A percentile compares a stretch with the other conserved stretches of the same genome.
These are phyloP conservation scores for Cinnamomum chago DNA, from an alignment of 164 flowering plant species.

Conservation along the genomic window DNA sequence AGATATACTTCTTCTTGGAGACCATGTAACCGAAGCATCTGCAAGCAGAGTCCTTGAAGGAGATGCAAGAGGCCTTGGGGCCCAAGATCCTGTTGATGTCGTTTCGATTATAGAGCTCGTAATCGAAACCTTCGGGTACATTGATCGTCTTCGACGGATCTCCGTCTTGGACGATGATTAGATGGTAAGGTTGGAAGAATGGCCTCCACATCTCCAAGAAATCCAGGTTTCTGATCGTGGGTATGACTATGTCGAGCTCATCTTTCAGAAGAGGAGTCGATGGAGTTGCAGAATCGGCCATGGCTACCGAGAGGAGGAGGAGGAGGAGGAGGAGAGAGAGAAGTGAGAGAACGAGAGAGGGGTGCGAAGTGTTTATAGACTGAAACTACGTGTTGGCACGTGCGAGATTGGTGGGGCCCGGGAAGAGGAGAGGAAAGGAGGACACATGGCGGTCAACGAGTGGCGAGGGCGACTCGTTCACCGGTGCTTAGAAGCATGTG, in stretches of 20 bases:
- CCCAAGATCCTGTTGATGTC: conserved; percentile 73
- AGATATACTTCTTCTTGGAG: conserved; percentile 89
- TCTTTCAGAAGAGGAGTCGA: conserved; percentile 55
- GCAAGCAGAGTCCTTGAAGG: conserved; percentile 91
- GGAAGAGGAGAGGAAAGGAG: background rate
- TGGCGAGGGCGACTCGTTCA: conserved; percentile 13
- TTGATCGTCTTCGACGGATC: conserved; percentile 60
- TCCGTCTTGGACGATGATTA: conserved; percentile 84
- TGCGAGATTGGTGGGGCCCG: conserved; percentile 2
- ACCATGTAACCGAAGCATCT: conserved; percentile 85
- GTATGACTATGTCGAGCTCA: conserved; percentile 84
- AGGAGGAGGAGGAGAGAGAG: too few relatives aligned
- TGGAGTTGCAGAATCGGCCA: conserved; percentile 3
- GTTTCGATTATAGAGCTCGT: conserved; percentile 77
- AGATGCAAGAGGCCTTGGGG: conserved; percentile 79
- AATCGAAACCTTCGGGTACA: conserved; percentile 87
- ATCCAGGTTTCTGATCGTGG: conserved; percentile 78
- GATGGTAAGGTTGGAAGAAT: conserved; percentile 63
- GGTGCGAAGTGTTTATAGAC: background rate
- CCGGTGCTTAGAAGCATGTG: conserved; percentile 1
- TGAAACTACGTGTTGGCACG: conserved; percentile 10
- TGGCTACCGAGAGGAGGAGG: too few relatives aligned
- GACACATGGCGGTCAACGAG: background rate
- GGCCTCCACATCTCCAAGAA: conserved; percentile 93
- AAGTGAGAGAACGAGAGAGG: background rate